These are phyloP conservation scores for Musa acuminata DNA, from an alignment of 176 grass and related monocot species.

Conservation along the genomic window DNA sequence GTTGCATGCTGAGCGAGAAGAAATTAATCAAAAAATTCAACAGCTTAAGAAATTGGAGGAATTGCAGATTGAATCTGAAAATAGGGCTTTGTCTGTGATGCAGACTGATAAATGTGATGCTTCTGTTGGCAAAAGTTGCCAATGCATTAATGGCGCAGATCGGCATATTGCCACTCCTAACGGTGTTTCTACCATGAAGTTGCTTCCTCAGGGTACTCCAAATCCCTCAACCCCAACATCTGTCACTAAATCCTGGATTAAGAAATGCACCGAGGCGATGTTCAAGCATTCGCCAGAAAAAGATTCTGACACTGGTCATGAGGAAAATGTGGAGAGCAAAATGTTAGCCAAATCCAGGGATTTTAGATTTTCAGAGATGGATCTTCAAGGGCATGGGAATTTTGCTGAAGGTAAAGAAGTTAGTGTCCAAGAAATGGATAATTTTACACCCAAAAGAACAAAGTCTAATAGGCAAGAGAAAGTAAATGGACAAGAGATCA, in stretches of 20 bases:
- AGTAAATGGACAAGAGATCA: neutral
- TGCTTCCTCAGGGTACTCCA: slow-evolving; percentile 14
- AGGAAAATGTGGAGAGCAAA: slow-evolving; percentile 17
- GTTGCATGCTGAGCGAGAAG: slow-evolving; percentile 61
- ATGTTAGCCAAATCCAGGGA: slow-evolving; percentile 19
- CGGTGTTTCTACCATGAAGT: neutral
- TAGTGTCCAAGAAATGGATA: neutral
- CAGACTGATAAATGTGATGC: slow-evolving; percentile 25
- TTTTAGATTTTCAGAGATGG: neutral
- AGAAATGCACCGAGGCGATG: slow-evolving; percentile 59
- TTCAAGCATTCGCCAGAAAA: slow-evolving; percentile 58
- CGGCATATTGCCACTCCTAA: neutral
- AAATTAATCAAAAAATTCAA: slow-evolving; percentile 66
- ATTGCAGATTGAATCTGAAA: slow-evolving; percentile 57
- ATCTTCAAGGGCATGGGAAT: neutral
- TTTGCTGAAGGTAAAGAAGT: neutral
- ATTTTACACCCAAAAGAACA: neutral
- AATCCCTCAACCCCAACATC: slow-evolving; percentile 33
- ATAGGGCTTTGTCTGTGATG: slow-evolving; percentile 44
- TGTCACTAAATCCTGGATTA: slow-evolving; percentile 66
- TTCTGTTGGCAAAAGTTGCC: slow-evolving; percentile 14
- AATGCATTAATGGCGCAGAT: slow-evolving; percentile 1
- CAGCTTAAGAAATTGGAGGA: slow-evolving; percentile 65
- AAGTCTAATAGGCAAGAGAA: slow-evolving; percentile 1
- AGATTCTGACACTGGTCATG: slow-evolving; percentile 25